Base-by-base conservation (phyloP, 2,329 filamentous ascomycete genomes). In the Zymoseptoria ardabiliae region DNA sequence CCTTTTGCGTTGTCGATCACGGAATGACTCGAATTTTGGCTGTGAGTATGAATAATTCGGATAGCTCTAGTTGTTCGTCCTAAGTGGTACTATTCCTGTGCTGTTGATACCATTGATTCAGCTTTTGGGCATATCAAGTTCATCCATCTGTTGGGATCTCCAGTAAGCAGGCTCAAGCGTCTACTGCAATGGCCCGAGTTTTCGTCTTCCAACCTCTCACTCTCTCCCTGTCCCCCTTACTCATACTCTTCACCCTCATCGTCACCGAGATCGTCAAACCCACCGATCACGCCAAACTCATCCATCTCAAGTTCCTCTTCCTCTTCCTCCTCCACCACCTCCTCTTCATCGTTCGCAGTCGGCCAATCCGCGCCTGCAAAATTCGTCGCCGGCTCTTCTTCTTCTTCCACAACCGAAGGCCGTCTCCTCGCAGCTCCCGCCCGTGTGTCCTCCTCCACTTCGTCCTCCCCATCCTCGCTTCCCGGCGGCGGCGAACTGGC, bases 281-380 rank as follows among this genome's bases (percentile, higher is more conserved):
- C 61, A 6, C 58, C 61, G 7, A 59, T 20, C 41, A 20, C 52
- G 25, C 60, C 63, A 57, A 62, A 65, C 22, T 63, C 61, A 23
- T 63, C 58, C 9, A 54, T 56, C 23, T 57, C 59, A 20, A 50
- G 22, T 19, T 51, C 56, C 11, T 66, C 62, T 17, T 66, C 63
- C 2, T 63, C 65, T 13, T 61, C 63, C 19, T 59, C 57, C 2
- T 48, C 63, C n/a, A 61, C 65, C 23, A 54, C 56, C 13, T 62
- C 59, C 20, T 60, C 56, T 1, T 62, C 61, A 8, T 57, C 55
- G 6, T 55, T 49, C 3, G 19, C 22, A 19, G 59, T 21, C 8
- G 53, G 55, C 22, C 58, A 61, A 21, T 23, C 53, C 10, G 35
- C 57, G 45, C 58, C 61, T 2, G 61, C 51, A 30, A 52, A 52